Percentiles rank a stretch among this genome's conserved stretches.
Conservation (phyloP, 2,329 filamentous ascomycete species). For the Eutypella sp. region DNA sequence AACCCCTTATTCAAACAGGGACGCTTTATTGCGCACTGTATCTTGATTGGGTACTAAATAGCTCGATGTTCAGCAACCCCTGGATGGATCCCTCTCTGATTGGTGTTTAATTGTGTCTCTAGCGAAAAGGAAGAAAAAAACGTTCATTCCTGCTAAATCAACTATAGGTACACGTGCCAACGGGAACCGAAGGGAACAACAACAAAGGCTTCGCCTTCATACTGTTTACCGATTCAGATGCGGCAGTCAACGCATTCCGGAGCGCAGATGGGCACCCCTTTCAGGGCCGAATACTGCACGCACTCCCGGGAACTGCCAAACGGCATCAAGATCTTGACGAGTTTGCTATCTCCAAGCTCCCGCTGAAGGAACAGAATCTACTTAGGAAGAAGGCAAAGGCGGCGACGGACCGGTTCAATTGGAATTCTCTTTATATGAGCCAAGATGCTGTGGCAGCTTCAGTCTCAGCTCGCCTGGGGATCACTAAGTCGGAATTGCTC, state of each 20-base stretch:
- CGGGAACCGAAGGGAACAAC: conserved; percentile 63
- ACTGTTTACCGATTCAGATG: conserved; percentile 66
- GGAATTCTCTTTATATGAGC: conserved; percentile 99
- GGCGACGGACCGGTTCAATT: conserved; percentile 77
- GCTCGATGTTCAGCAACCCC: background rate
- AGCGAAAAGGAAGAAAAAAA: conserved; percentile 7
- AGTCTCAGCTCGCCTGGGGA: conserved; percentile 77
- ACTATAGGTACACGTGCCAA: conserved; percentile 76
- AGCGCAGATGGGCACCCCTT: conserved; percentile 80
- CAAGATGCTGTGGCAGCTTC: conserved; percentile 92
- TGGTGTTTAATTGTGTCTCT: conserved; percentile 21
- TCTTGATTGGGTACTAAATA: background rate
- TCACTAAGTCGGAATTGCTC: conserved; percentile 85
- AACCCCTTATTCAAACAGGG: background rate
- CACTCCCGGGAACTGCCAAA: conserved; percentile 79
- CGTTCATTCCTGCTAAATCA: conserved; percentile 36
- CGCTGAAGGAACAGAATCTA: conserved; percentile 89
- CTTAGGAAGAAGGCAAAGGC: conserved; percentile 82
- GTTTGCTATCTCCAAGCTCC: conserved; percentile 82
- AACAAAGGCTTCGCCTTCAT: conserved; percentile 91
- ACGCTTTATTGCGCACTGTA: background rate
- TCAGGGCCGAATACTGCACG: conserved; percentile 86
- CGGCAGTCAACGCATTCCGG: conserved; percentile 74
- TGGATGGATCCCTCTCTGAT: background rate
- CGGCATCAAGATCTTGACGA: conserved; percentile 80